phyloP scores from a whole-genome alignment of 345 rosid species.

The Microthlaspi erraticum region DNA sequence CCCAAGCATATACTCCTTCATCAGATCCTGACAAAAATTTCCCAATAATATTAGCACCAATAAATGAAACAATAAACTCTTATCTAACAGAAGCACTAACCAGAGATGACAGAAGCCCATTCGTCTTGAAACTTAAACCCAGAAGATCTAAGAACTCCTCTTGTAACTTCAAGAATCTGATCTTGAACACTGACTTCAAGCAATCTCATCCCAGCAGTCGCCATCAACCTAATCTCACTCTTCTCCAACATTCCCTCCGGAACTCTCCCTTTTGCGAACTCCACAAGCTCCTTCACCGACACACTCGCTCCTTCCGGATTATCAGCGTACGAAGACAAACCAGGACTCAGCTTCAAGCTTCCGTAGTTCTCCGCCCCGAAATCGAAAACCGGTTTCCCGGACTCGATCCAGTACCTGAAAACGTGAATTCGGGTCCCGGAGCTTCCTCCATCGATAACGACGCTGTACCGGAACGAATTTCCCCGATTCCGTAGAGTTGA shows the following conservation, averaged over 20 bases:
- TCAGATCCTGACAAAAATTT: constrained; percentile 63
- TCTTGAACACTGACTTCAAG: constrained; percentile 60
- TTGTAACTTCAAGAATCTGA: constrained; percentile 62
- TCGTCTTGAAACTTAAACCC: constrained; percentile 71
- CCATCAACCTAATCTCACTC: constrained; percentile 88
- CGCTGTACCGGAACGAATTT: constrained; percentile 44
- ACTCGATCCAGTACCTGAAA: constrained; percentile 47
- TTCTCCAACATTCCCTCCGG: constrained; percentile 58
- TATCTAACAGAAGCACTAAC: constrained; percentile 42
- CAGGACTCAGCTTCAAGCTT: constrained; percentile 76
- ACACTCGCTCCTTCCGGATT: constrained; percentile 59
- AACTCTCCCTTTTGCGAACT: constrained; percentile 64
- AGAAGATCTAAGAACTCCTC: constrained; percentile 61
- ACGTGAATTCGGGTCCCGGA: constrained; percentile 83
- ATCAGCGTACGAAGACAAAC: constrained; percentile 69
- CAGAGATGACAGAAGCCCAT: constrained; percentile 88
- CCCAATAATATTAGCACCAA: background rate
- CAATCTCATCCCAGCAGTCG: constrained; percentile 91
- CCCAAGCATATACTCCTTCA: constrained; percentile 96
- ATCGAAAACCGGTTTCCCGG: constrained; percentile 55
- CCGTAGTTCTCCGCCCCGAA: constrained; percentile 53
- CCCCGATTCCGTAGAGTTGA: constrained; percentile 6
- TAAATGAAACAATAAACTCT: too few relatives aligned
- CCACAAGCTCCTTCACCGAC: constrained; percentile 65
- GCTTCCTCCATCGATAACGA: constrained; percentile 84